Evolutionary conservation across 495 filamentous ascomycete genomes (phyloP), one percentile per base, ranked within the genome.

Genomic region (Terfezia claveryi): DNA sequence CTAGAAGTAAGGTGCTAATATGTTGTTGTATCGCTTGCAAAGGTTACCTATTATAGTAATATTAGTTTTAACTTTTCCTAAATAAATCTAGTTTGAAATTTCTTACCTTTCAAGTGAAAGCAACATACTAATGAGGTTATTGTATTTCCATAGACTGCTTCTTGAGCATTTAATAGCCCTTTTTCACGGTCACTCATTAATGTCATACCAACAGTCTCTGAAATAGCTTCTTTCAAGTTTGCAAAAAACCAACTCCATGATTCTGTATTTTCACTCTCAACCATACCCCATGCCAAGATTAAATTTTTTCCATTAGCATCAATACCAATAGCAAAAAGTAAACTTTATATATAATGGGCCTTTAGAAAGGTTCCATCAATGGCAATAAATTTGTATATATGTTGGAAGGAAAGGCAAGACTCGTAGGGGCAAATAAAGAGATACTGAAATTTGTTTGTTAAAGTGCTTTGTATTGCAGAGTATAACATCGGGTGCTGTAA

Each of bases 261-360:
- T 23, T n/a, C 8, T 9, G 16, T 53, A 56, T 59, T 56, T 38
- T 59, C 16, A 49, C 49, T 55, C 23, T 61, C 41, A 11, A 61
- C 50, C 11, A 58, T 17, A 10, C n/a, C 53, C 17, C 49, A 56
- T 14, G 16, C 57, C 10, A 56, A 36, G 8, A 61, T 8, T 4
- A 56, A n/a, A 27, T 53, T 59, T 6, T 58, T 11, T 23, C 38
- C n/a, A 46, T 60, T 55, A 23, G 14, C 51, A 49, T 61, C 50
- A 36, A 61, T 56, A 16, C 53, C 38, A 59, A 56, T 50, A 6
- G 57, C 49, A 4, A 59, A 20, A 37, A 59, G 36, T 8, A 61
- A 27, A 14, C 38, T 59, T 53, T 54, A 36, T 38, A 56, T 27
- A 56, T 56, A 56, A 16, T 36, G n/a, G 2, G 38, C 36, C 32